phyloP scores from a whole-genome alignment of 176 grass and related monocot genomes.

The Zea mays region Zm-B73-REFERENCE-NAM-5.0 NC_050096.1:179122501-179123000 shows the following conservation, averaged over 20 bases:
- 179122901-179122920: no score
- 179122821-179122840: conserved; percentile 53
- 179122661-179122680: not conserved
- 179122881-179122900: no score
- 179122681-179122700: conserved; percentile 51
- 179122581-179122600: conserved; percentile 86
- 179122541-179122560: conserved; percentile 90
- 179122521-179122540: conserved; percentile 28
- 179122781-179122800: conserved; percentile 62
- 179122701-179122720: no score
- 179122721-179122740: conserved; percentile 73
- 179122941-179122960: no score
- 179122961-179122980: no score
- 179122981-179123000: no score
- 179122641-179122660: conserved; percentile 77
- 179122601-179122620: conserved; percentile 79
- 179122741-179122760: conserved; percentile 76
- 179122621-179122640: conserved; percentile 82
- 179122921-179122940: no score
- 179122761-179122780: conserved; percentile 66
- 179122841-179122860: conserved; percentile 19
- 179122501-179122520: conserved; percentile 48
- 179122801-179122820: conserved; percentile 50
- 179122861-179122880: not conserved
- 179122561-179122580: conserved; percentile 61